Conservation (phyloP, 2,329 filamentous ascomycete species). For the Berkeleyomyces basicola region DNA sequence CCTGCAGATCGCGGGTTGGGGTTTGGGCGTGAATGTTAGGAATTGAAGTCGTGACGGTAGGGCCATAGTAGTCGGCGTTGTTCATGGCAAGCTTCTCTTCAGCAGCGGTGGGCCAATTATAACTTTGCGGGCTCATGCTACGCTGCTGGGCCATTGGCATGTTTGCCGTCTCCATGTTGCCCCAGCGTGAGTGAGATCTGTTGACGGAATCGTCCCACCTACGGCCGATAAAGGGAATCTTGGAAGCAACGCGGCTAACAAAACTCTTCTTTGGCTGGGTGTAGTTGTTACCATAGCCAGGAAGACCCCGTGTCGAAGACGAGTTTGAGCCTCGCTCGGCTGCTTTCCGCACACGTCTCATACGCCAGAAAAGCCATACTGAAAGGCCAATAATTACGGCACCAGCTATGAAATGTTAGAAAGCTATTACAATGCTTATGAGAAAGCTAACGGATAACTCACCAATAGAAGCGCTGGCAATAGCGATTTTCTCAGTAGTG, state of each 20-base stretch:
- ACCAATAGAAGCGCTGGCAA: slow-evolving; percentile 11
- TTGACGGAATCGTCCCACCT: not conserved
- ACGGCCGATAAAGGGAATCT: slow-evolving; percentile 4
- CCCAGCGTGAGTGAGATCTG: not conserved
- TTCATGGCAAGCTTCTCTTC: slow-evolving; percentile 3
- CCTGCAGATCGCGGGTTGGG: not conserved
- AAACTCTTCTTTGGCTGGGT: not conserved
- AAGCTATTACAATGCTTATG: not conserved
- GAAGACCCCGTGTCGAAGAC: not conserved
- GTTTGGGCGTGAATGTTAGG: not conserved
- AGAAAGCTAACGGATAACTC: not conserved
- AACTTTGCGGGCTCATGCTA: not conserved
- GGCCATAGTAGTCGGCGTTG: not conserved
- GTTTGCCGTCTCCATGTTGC: slow-evolving; percentile 7
- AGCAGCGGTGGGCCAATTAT: not conserved
- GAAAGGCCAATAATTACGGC: slow-evolving; percentile 3
- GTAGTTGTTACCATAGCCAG: not conserved
- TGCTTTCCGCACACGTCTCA: slow-evolving; percentile 3
- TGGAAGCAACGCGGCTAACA: not conserved
- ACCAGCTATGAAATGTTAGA: slow-evolving; percentile 3
- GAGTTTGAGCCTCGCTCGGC: not conserved
- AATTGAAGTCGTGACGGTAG: not conserved
- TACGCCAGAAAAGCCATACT: slow-evolving; percentile 11
- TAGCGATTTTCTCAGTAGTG: slow-evolving; percentile 9
- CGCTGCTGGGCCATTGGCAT: not conserved